Evolutionary conservation across 352 stramenopile species (phyloP).

Genomic region (Phytophthora meadii): DNA sequence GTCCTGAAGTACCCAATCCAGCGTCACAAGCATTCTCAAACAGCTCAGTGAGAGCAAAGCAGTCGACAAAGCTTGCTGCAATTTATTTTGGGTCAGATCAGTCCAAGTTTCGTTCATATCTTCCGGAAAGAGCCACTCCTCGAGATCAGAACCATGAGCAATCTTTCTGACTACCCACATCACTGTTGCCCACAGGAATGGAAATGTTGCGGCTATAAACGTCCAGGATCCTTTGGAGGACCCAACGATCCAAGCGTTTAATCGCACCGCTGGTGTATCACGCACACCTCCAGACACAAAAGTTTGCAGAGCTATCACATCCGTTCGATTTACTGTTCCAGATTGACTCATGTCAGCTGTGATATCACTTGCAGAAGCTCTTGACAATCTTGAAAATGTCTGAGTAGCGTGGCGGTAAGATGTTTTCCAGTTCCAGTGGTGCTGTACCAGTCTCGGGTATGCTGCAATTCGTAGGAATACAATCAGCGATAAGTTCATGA

Average conservation of each 20-base stretch:
- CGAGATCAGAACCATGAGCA: conserved; percentile 3
- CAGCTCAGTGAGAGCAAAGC: conserved; percentile 46
- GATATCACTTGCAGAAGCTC: conserved; percentile 3
- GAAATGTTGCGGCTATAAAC: conserved; percentile 46
- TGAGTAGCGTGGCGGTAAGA: conserved; percentile 39
- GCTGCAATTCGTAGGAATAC: conserved; percentile 48
- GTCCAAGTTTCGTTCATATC: conserved; percentile 12
- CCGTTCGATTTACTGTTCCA: not conserved
- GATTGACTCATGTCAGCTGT: not conserved
- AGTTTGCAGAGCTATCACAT: conserved; percentile 28
- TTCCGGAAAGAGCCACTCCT: conserved; percentile 24
- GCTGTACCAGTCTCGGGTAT: conserved; percentile 47
- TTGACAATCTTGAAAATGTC: conserved; percentile 39
- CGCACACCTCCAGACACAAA: conserved; percentile 21
- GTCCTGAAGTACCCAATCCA: conserved; percentile 59
- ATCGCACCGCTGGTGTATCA: conserved; percentile 16
- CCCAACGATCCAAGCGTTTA: conserved; percentile 29
- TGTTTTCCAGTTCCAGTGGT: conserved; percentile 55
- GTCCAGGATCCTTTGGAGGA: conserved; percentile 63
- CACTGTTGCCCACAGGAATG: conserved; percentile 42
- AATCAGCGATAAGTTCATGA: conserved; percentile 23
- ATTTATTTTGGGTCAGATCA: conserved; percentile 32
- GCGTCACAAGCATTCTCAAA: conserved; percentile 48
- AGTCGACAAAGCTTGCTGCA: conserved; percentile 44
- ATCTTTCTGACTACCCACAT: conserved; percentile 22